Evolutionary conservation across 2,329 filamentous ascomycete genomes (phyloP).

Genomic region (Cytospora leucostoma): DNA sequence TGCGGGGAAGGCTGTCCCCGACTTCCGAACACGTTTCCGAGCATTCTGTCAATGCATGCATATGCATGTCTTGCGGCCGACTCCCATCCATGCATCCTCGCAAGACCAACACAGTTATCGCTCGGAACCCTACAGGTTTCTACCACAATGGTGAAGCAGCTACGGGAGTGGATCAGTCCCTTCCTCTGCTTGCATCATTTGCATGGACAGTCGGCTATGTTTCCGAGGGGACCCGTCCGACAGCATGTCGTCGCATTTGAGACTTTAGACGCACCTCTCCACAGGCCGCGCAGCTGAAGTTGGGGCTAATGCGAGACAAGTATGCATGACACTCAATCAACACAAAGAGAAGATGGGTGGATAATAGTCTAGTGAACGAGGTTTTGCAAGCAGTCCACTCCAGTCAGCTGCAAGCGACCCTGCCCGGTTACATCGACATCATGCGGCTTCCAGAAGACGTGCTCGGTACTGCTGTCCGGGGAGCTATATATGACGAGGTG

Average conservation of each 20-base stretch:
- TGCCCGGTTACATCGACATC: constrained; percentile 19
- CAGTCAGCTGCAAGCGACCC: constrained; percentile 1
- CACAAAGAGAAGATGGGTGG: background rate
- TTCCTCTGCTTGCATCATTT: background rate
- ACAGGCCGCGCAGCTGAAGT: background rate
- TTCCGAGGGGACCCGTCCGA: background rate
- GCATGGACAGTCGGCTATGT: background rate
- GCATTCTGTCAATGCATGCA: background rate
- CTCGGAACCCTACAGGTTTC: constrained; percentile 6
- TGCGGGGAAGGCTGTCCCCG: constrained; percentile 1
- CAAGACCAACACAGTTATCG: constrained; percentile 8
- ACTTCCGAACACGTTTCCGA: background rate
- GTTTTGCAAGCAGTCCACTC: background rate
- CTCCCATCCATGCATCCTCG: background rate
- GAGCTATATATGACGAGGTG: constrained; percentile 1
- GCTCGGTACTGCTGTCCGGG: background rate
- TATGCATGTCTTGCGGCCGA: background rate
- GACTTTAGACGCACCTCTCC: background rate
- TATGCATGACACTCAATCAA: constrained; percentile 11
- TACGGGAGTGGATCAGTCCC: background rate
- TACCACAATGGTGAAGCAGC: constrained; percentile 8
- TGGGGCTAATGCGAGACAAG: constrained; percentile 9
- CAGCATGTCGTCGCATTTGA: background rate
- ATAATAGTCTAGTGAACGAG: constrained; percentile 2
- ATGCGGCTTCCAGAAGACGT: constrained; percentile 16